These are phyloP conservation scores for Globisporangium spiculum DNA, from an alignment of 352 stramenopile species.

Conservation along the genomic window DNA sequence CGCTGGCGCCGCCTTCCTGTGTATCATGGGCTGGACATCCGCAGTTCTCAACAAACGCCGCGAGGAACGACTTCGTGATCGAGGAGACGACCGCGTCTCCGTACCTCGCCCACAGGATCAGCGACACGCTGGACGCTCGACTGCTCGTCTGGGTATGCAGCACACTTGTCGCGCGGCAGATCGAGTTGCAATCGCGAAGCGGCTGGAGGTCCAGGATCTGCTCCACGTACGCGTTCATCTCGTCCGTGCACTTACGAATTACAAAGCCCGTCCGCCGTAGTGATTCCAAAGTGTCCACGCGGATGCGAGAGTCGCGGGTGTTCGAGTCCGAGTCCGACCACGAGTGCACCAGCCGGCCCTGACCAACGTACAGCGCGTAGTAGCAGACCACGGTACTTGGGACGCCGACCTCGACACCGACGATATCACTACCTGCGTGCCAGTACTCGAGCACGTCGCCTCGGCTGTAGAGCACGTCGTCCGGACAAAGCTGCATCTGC, in stretches of 20 bases:
- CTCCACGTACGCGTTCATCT: not conserved
- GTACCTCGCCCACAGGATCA: constrained; percentile 3
- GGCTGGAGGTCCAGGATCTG: constrained; percentile 2
- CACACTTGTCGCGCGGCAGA: not conserved
- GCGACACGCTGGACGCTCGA: not conserved
- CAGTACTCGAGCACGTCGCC: constrained; percentile 7
- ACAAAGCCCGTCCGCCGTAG: not conserved
- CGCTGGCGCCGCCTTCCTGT: not conserved
- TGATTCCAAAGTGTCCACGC: not conserved
- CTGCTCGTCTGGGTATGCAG: not conserved
- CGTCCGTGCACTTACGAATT: constrained; percentile 1
- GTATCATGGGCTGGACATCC: not conserved
- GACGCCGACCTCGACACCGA: not conserved
- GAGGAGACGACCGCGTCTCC: not conserved
- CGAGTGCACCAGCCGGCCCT: not conserved
- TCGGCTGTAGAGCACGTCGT: not conserved
- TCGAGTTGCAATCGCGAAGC: not conserved
- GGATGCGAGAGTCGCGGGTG: not conserved
- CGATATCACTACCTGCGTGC: not conserved
- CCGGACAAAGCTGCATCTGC: not conserved
- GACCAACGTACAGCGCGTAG: constrained; percentile 3
- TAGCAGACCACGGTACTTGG: not conserved
- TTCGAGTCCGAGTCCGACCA: not conserved
- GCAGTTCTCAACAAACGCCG: not conserved
- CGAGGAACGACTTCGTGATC: not conserved